Evolutionary conservation across 1,139 yeast genomes (phyloP).

Genomic region (Candida smagusa): DNA sequence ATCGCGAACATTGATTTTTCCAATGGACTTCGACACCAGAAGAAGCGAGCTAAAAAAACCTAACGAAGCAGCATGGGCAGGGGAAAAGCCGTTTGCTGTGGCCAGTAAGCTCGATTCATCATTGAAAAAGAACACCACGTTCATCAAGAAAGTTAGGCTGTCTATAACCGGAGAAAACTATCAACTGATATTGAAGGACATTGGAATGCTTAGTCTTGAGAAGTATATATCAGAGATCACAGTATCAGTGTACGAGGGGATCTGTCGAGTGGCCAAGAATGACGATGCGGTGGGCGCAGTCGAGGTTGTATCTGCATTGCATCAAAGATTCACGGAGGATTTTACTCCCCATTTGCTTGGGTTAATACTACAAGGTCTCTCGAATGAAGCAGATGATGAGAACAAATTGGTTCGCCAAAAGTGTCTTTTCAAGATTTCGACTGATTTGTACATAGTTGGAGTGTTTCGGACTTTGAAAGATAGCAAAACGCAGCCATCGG

Average conservation of each 20-base stretch:
- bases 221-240: conserved; percentile 76
- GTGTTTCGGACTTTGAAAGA: conserved; percentile 45
- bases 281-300: conserved; percentile 65
- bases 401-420: conserved; percentile 45
- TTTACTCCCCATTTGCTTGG: conserved; percentile 56
- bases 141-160: conserved; percentile 66
- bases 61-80: conserved; percentile 56
- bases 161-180: conserved; percentile 50
- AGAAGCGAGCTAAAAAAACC: conserved; percentile 11
- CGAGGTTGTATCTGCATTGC: conserved; percentile 69
- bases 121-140: conserved; percentile 79
- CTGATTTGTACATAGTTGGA: conserved; percentile 66
- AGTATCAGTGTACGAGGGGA: conserved; percentile 61
- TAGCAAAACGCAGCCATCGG: conserved; percentile 19
- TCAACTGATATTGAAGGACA: conserved; percentile 53
- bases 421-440: conserved; percentile 49
- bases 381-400: conserved; percentile 43
- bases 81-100: conserved; percentile 27
- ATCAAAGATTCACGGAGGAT: conserved; percentile 61
- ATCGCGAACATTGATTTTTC: no score
- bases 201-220: conserved; percentile 60
- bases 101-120: conserved; percentile 62
- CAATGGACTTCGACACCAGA: conserved; percentile 2
- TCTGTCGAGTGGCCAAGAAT: conserved; percentile 49
- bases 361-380: conserved; percentile 35